Base-by-base conservation (phyloP, 2,329 filamentous ascomycete genomes). In the Arthroderma sp. region DNA sequence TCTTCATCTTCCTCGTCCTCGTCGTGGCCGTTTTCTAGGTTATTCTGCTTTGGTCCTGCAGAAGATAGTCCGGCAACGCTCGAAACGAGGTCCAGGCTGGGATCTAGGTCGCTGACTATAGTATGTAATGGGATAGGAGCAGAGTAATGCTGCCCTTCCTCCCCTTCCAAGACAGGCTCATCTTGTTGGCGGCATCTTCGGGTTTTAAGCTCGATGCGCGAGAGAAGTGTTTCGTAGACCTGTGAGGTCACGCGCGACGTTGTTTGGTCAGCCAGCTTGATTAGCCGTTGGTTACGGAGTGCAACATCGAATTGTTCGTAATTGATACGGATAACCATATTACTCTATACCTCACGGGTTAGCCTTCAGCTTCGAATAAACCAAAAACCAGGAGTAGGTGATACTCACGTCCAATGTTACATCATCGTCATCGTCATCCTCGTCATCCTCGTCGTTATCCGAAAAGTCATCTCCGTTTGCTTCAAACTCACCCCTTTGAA, bases 251-350 rank as follows among this genome's bases (percentile, higher is more conserved):
- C 83, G 41, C 83, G 77, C 47, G 90, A 87, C 19, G 93, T 79
- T 33, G 81, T 77, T 56, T 86, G 81, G 55, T 83, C 79, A 0
- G 84, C 88, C 58, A 90, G 81, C n/a, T 83, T 78, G 55, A 85
- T 82, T 2, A 97, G 82, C 19, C 83, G 82, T 62, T 85, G 80
- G 65, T 89, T 95, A 58, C 91, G 87, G 61, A 95, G 77, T 54
- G 87, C 84, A 8, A 96, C 87, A 5, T 85, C 77, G 59, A 89
- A 88, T 70, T 91, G 94, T 57, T 91, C 86, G 66, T 88, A 85
- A 67, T 95, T 96, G 56, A 96, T 77, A 28, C 85, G 82, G 53
- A 97, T 76, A 37, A 91, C 79, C 62, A 90, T 76, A 58, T 86
- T 81, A 54, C 82, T 80, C 84, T 94, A 67, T 17, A 37, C 6